Conservation (phyloP, 83 land plant species). For the Picea abies region DNA sequence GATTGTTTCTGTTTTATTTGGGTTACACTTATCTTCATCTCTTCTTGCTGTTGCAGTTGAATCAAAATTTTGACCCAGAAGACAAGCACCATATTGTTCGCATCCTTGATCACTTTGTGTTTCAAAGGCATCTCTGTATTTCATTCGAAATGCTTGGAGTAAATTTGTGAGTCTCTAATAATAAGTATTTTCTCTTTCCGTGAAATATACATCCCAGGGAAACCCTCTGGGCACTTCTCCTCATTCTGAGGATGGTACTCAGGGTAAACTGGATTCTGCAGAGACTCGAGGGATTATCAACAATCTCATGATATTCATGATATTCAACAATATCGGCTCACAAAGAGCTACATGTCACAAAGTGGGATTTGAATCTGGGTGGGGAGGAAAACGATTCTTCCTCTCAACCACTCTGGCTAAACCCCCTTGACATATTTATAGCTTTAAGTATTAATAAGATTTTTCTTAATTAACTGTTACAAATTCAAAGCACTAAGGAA, state of each 20-base stretch:
- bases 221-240: no score
- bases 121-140: constrained; percentile 86
- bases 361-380: no score
- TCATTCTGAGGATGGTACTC: no score
- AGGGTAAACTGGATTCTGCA: no score
- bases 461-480: background rate
- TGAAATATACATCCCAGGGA: no score
- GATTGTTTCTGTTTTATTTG: background rate
- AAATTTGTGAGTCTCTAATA: constrained; percentile 73
- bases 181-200: background rate
- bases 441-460: background rate
- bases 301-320: no score
- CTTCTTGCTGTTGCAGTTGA: constrained; percentile 56
- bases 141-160: constrained; percentile 83
- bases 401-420: no score
- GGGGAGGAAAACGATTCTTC: no score
- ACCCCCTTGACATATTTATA: background rate
- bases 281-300: no score
- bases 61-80: constrained; percentile 80
- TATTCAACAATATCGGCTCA: no score
- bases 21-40: background rate
- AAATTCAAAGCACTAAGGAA: background rate
- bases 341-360: no score
- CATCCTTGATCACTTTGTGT: constrained; percentile 77
- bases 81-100: constrained; percentile 94